A percentile compares a stretch with the other conserved stretches of the same genome.
Evolutionary conservation across 1,284 basidiomycete genomes (phyloP).

Genomic region (Fomitiporia mediterranea): DNA sequence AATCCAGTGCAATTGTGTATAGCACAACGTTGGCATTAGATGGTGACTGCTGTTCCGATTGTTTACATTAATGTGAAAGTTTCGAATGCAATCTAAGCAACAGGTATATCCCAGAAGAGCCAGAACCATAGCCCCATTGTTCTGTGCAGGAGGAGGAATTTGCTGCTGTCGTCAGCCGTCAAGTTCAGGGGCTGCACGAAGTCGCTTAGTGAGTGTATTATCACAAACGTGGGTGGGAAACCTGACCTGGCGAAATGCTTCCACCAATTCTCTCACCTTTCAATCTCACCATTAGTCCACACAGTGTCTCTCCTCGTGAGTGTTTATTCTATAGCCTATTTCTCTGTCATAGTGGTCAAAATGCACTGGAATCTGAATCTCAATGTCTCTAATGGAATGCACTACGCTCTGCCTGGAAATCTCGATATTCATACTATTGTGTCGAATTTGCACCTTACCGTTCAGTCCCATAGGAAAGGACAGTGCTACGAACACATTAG

Average conservation of each 20-base stretch:
- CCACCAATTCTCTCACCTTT: neutral
- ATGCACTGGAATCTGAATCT: slow-evolving; percentile 84
- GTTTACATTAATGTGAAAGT: neutral
- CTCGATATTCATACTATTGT: slow-evolving; percentile 2
- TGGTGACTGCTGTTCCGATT: neutral
- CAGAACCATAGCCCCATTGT: neutral
- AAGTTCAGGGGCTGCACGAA: neutral
- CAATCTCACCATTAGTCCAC: neutral
- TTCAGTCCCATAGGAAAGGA: too few relatives aligned
- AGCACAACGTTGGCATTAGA: neutral
- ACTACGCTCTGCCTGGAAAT: slow-evolving; percentile 54
- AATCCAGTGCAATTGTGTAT: neutral
- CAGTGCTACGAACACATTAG: too few relatives aligned
- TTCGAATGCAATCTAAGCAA: too few relatives aligned
- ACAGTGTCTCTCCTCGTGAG: neutral
- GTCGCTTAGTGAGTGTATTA: neutral
- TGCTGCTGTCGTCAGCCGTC: neutral
- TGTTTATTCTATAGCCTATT: neutral
- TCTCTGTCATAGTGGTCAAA: slow-evolving; percentile 48
- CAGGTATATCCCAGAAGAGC: too few relatives aligned
- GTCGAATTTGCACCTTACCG: too few relatives aligned
- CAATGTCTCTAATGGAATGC: slow-evolving; percentile 55
- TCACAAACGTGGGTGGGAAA: neutral
- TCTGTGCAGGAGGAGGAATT: neutral
- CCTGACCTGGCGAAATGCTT: neutral